Base-by-base conservation (phyloP, 768 basidiomycete genomes). In the Auricularia sp. region DNA sequence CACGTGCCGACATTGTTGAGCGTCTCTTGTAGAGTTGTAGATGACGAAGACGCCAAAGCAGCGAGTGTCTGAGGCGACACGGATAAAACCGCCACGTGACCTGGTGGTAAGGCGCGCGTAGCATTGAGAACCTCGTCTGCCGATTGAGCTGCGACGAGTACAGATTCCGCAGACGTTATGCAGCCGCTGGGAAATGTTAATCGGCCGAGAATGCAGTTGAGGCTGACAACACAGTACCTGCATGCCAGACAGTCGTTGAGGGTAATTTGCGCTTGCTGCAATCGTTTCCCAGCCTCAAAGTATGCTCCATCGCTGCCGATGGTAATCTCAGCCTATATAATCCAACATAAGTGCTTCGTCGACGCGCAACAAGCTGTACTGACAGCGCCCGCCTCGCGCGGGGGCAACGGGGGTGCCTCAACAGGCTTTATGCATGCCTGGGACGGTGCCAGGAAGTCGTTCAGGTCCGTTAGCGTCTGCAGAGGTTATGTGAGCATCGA, bases 361-460 rank as follows among this genome's bases (percentile, higher is more conserved):
- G 63, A 75, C 73, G 21, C 4, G 42, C 1, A 33, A 18, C 11
- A 64, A 29, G 33, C 63, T 63, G 66, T 70, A 72, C 71, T 83
- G 82, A 11, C 79, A 33, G 78, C 77, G 4, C 79, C 80, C 0
- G 75, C 71, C 33, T 77, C 78, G 54, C 14, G 68, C 62, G 3
- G 71, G 82, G 74, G 77, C 82, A 74, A 71, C 71, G 45, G 67
- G 63, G 54, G 66, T 82, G 79, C 69, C 66, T 86, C 81, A 29
- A 98, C 93, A 0, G 97, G 96, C 72, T 98, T 97, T 77, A 98
- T 98, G 76, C 97, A 99, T 21, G 90, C 90, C 77, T 98, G 96
- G 1, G 94, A 90, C 1, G 97, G 97, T 0, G 92, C 90, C 54
- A 99, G 92, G 74, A 94, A 99, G 76, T 98, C 97, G 74, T 98